Conservation (phyloP, 306 rosid species). For the Cotoneaster glaucophyllus region DNA sequence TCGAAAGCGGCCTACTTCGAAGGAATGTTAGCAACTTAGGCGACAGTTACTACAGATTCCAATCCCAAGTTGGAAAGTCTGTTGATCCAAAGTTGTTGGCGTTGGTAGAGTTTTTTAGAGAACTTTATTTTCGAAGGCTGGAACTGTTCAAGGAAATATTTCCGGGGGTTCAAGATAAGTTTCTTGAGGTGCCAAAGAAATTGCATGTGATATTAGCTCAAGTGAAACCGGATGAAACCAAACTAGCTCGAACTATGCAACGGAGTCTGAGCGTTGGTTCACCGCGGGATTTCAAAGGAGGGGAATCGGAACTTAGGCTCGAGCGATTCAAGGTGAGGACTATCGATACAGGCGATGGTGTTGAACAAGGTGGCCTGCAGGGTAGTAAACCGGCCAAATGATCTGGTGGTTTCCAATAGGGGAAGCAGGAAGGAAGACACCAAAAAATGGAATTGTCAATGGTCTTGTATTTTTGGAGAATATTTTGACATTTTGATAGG, state of each 20-base stretch:
- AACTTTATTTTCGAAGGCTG: slow-evolving; percentile 22
- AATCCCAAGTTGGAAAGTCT: slow-evolving; percentile 12
- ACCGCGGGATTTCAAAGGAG: not conserved
- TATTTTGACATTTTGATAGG: no score
- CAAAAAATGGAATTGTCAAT: no score
- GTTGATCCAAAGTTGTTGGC: slow-evolving; percentile 24
- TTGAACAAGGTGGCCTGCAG: not conserved
- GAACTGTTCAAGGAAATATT: slow-evolving; percentile 27
- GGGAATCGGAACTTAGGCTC: slow-evolving; percentile 6
- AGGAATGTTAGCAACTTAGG: slow-evolving; percentile 4
- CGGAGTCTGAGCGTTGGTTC: slow-evolving; percentile 43
- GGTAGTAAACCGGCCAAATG: not conserved
- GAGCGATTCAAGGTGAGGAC: slow-evolving; percentile 31
- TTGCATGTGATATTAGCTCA: not conserved
- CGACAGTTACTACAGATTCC: slow-evolving; percentile 14
- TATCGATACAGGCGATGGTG: not conserved
- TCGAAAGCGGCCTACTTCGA: slow-evolving; percentile 13
- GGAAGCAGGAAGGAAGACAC: no score
- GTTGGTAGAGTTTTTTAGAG: slow-evolving; percentile 33
- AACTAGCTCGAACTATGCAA: slow-evolving; percentile 12
- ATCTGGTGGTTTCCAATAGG: no score
- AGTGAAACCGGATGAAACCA: slow-evolving; percentile 8
- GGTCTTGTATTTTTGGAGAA: no score
- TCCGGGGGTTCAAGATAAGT: slow-evolving; percentile 12
- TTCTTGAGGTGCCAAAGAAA: slow-evolving; percentile 20